Evolutionary conservation across 139 green algal species (phyloP).

Genomic region (Chlamydomonas sp.): DNA sequence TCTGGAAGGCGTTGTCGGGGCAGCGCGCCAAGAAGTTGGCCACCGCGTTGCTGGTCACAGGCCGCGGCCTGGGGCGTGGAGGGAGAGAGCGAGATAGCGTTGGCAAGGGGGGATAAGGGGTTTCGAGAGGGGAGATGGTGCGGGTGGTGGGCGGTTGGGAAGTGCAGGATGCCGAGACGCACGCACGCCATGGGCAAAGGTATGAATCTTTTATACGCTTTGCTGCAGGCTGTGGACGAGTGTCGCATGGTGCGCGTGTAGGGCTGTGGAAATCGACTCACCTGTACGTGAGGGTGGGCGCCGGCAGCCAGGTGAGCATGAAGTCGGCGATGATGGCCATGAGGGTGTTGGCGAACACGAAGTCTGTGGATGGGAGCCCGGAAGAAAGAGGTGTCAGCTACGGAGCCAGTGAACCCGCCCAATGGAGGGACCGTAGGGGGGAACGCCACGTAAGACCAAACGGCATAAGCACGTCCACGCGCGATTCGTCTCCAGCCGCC

Average conservation of each 20-base stretch:
- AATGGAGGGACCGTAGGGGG: no score
- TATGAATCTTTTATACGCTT: not conserved
- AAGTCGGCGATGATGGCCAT: conserved; percentile 99
- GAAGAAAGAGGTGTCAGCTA: no score
- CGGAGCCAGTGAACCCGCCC: no score
- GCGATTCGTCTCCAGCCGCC: no score
- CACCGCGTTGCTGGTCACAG: conserved; percentile 37
- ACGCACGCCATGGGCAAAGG: not conserved
- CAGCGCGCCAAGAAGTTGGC: conserved; percentile 79
- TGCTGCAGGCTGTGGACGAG: no score
- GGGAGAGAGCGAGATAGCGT: not conserved
- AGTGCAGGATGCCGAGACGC: not conserved
- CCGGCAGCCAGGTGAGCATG: conserved; percentile 98
- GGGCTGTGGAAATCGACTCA: not conserved
- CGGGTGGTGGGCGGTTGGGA: not conserved
- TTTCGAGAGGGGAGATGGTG: no score
- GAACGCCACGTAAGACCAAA: no score
- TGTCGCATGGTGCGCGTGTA: no score
- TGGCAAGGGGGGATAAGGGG: not conserved
- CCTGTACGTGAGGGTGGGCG: conserved; percentile 83
- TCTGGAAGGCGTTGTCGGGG: conserved; percentile 98
- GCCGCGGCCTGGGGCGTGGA: conserved; percentile 12
- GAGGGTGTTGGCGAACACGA: conserved; percentile 95
- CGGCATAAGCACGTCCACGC: no score
- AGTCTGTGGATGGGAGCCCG: conserved; percentile 66